Base-by-base conservation (phyloP, 169 alveolate species). In the Eimeria falciformis region DNA sequence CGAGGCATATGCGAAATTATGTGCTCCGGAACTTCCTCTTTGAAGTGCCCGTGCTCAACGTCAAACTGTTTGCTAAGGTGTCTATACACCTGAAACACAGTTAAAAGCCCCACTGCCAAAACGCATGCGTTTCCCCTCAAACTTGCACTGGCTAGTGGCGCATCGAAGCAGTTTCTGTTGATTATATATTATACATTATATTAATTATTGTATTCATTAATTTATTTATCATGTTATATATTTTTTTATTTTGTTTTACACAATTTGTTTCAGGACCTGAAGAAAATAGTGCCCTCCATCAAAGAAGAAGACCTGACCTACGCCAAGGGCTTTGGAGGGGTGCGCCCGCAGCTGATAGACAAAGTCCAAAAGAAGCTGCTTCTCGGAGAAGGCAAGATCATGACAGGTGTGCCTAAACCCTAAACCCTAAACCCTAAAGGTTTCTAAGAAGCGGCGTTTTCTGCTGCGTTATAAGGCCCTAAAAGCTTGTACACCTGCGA, bases 311-410 rank as follows among this genome's bases (percentile, higher is more conserved):
- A 96, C 29, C 91, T 96, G 37, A 73, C 94, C 3, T 96, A 96
- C 91, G 96, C 97, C 46, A 94, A 93, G 56, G 98, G 98, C 4
- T 96, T 85, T 89, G 98, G 98, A 1, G 98, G 98, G 0, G 96
- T 96, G 21, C 91, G 98, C 68, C 98, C 98, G 18, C 98, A 96
- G 91, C 97, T 96, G 53, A 96, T 96, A 53, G 96, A 96, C 56
- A 96, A 96, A 68, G 82, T 75, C 23, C 90, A 94, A 50, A 92
- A 93, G 83, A 96, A 96, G 50, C 97, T 96, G 78, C 91, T 96
- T 37, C 92, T 96, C 27, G 98, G 98, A n/a, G 97, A 96, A 84
- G 96, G 97, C 50, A 96, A 96, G 88, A 95, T 96, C 18, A 62
- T 43, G 47, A 91, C 94, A 27, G 91, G 94, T 91, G 45, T 23